Percentiles rank a stretch among this genome's conserved stretches.
phyloP scores from a whole-genome alignment of 2,329 filamentous ascomycete genomes.

The Cladophialophora carrionii region DNA sequence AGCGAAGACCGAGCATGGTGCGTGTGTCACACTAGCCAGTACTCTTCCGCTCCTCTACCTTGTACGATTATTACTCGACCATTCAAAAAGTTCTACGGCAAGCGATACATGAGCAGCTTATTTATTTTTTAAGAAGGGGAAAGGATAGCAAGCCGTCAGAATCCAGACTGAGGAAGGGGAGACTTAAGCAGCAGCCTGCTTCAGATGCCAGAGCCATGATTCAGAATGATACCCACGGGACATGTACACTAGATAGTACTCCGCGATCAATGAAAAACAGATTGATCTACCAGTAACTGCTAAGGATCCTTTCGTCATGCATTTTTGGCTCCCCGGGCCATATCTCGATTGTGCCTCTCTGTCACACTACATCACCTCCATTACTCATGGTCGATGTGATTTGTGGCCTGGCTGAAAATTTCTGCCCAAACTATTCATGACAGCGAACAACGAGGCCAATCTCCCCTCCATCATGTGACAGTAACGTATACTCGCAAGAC shows the following conservation, averaged over 20 bases:
- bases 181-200: slow-evolving; percentile 18
- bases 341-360: neutral
- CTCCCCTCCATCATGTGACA: neutral
- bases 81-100: neutral
- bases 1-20: slow-evolving; percentile 29
- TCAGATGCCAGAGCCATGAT: neutral
- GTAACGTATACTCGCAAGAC: neutral
- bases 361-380: neutral
- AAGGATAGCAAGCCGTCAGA: neutral
- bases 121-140: neutral
- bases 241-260: slow-evolving; percentile 14
- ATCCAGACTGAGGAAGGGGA: slow-evolving; percentile 9
- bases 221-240: slow-evolving; percentile 11
- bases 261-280: slow-evolving; percentile 7
- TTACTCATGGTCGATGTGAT: neutral
- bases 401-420: neutral
- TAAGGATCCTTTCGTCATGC: neutral
- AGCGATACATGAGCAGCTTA: slow-evolving; percentile 4
- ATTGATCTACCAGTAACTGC: neutral
- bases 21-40: slow-evolving; percentile 17
- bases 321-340: neutral
- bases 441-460: neutral
- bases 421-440: neutral
- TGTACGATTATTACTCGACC: slow-evolving; percentile 1
- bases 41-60: neutral